Evolutionary conservation across 495 filamentous ascomycete genomes (phyloP).

Genomic region (Pyronema omphalodes): DNA sequence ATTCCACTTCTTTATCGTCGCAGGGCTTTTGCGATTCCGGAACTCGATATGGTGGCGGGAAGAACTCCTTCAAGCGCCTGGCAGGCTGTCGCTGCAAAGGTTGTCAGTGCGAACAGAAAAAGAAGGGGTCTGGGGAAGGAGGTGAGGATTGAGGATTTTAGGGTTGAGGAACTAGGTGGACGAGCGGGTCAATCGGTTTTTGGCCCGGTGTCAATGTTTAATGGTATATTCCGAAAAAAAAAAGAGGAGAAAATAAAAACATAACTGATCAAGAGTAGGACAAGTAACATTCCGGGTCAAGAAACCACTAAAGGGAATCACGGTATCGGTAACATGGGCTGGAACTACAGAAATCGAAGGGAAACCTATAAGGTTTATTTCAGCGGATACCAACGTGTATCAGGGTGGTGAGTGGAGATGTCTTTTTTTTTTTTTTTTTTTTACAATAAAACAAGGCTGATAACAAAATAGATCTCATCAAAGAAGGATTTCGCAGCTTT

Average conservation of each 20-base stretch:
- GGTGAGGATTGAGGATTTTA: constrained; percentile 16
- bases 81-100: constrained; percentile 20
- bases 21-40: constrained; percentile 11
- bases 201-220: constrained; percentile 21
- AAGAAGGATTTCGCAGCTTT: constrained; percentile 20
- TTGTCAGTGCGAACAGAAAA: constrained; percentile 18
- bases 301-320: constrained; percentile 17
- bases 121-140: constrained; percentile 13
- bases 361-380: constrained; percentile 13
- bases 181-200: constrained; percentile 17
- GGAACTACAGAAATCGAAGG: constrained; percentile 17
- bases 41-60: constrained; percentile 17
- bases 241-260: not conserved
- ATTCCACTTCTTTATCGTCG: not conserved
- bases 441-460: not conserved
- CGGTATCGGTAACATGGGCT: constrained; percentile 17
- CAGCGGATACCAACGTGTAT: constrained; percentile 12
- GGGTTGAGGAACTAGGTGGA: constrained; percentile 20
- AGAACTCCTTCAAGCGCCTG: constrained; percentile 19
- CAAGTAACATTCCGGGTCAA: constrained; percentile 16
- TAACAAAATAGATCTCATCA: constrained; percentile 10
- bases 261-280: constrained; percentile 4
- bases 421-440: not conserved
- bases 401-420: constrained; percentile 12
- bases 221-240: constrained; percentile 10